A percentile compares a stretch with the other conserved stretches of the same genome.
Evolutionary conservation across 306 rosid species (phyloP).

Genomic region (peach (Prunus persica)): Prunus_persica_NCBIv2 NC_034015.1:17258501-17259000

Average conservation of each 20-base stretch:
- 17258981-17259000: neutral
- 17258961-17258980: neutral
- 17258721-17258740: too few relatives aligned
- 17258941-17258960: constrained; percentile 5
- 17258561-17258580: neutral
- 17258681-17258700: neutral
- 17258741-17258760: too few relatives aligned
- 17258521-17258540: neutral
- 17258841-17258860: neutral
- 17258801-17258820: neutral
- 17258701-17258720: neutral
- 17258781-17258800: neutral
- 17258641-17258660: neutral
- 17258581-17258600: neutral
- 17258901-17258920: neutral
- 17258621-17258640: neutral
- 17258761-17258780: too few relatives aligned
- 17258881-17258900: neutral
- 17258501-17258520: neutral
- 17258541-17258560: neutral
- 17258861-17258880: neutral
- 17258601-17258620: neutral
- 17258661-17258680: neutral
- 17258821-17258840: neutral
- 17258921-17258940: neutral